These are phyloP conservation scores for Tetrahymena malaccensis DNA, from an alignment of 73 alveolate species.

Conservation along the genomic window DNA sequence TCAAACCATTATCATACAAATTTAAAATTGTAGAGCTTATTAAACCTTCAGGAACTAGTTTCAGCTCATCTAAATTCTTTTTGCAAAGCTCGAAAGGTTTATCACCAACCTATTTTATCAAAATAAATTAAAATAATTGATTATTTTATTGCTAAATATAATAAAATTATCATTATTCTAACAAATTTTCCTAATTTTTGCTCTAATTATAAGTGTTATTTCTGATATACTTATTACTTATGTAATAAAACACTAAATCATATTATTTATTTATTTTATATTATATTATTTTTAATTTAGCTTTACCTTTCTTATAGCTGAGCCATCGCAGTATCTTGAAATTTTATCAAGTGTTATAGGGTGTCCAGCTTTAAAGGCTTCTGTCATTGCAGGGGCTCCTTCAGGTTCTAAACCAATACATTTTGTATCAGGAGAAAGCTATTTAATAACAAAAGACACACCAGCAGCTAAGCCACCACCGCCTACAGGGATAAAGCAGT, in stretches of 20 bases:
- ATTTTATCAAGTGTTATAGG: neutral
- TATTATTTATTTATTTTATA: too few relatives aligned
- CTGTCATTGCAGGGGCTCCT: constrained; percentile 26
- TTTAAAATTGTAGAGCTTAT: constrained; percentile 15
- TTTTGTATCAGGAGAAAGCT: constrained; percentile 15
- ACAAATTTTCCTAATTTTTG: too few relatives aligned
- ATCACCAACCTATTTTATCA: neutral
- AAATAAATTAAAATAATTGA: neutral
- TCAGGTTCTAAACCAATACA: constrained; percentile 22
- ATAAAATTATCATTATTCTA: too few relatives aligned
- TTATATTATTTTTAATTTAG: too few relatives aligned
- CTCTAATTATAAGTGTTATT: neutral
- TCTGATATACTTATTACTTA: neutral
- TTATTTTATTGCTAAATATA: too few relatives aligned
- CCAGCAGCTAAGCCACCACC: constrained; percentile 42
- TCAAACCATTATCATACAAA: constrained; percentile 14
- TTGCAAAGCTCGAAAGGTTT: constrained; percentile 11
- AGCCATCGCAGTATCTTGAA: constrained; percentile 37
- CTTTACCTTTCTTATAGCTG: constrained; percentile 24
- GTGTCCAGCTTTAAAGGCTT: constrained; percentile 11
- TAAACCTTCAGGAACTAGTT: constrained; percentile 2
- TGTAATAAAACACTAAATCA: too few relatives aligned
- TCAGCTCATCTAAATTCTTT: constrained; percentile 5
- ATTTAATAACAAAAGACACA: neutral
- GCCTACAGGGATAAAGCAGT: constrained; percentile 26